Conservation (phyloP, 2,329 filamentous ascomycete genomes). For the Cytospora piceae region DNA sequence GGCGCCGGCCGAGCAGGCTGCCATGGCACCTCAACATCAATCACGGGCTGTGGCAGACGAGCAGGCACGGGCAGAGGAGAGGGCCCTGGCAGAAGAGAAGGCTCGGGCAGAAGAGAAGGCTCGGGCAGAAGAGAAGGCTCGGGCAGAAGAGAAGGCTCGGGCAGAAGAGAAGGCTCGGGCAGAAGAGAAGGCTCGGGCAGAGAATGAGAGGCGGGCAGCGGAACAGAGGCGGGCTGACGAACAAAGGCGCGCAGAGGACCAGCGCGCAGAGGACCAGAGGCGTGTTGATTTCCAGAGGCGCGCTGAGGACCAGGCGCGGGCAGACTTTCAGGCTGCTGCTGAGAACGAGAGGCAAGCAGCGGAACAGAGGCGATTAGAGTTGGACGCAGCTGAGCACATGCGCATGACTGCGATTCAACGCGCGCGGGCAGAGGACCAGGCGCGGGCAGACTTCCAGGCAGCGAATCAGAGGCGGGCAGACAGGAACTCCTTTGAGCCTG, state of each 20-base stretch:
- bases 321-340: no score
- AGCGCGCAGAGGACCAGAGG: no score
- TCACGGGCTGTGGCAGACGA: neutral
- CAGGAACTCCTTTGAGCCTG: no score
- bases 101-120: no score
- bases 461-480: neutral
- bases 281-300: no score
- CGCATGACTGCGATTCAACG: no score
- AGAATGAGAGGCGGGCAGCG: no score
- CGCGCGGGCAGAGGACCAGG: no score
- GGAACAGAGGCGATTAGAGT: neutral
- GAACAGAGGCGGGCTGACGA: no score
- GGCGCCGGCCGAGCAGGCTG: neutral
- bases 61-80: neutral
- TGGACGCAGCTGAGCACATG: no score
- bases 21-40: neutral
- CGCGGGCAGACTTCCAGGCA: neutral
- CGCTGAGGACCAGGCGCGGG: neutral
- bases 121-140: neutral
- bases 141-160: slow-evolving; percentile 2
- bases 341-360: neutral
- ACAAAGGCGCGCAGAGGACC: no score
- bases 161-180: neutral
- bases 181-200: neutral
- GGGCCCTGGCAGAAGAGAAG: no score